Percentiles rank a stretch among this genome's conserved stretches.
Conservation (phyloP, 2,329 filamentous ascomycete species). For the Sporothrix pallida region DNA sequence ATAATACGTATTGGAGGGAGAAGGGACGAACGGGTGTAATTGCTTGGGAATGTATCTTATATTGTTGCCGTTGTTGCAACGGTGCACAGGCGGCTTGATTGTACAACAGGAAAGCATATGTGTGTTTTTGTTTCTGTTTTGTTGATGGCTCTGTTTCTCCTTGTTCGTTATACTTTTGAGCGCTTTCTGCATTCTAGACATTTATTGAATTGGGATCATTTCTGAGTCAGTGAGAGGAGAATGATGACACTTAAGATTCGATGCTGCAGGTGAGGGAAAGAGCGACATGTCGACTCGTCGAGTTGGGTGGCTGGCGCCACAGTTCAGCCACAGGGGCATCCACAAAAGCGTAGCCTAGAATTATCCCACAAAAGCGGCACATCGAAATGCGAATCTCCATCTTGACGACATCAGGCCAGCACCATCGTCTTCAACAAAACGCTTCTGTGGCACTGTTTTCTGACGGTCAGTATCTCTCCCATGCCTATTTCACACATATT, state of each 20-base stretch:
- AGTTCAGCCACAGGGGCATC: constrained; percentile 14
- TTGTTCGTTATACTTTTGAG: not conserved
- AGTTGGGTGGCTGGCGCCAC: not conserved
- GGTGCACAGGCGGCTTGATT: constrained; percentile 20
- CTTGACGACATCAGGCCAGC: not conserved
- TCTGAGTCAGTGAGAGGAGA: not conserved
- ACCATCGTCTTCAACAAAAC: not conserved
- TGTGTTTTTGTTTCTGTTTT: not conserved
- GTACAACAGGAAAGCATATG: constrained; percentile 28
- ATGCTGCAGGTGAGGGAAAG: not conserved
- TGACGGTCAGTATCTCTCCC: not conserved
- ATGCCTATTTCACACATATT: too few relatives aligned
- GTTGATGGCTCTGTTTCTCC: not conserved
- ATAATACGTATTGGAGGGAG: not conserved
- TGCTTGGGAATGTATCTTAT: constrained; percentile 15
- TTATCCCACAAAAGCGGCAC: not conserved
- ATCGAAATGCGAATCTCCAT: not conserved
- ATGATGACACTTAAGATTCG: not conserved
- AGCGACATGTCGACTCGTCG: too few relatives aligned
- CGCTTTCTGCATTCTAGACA: constrained; percentile 1
- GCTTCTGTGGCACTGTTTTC: not conserved
- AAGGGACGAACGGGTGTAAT: not conserved
- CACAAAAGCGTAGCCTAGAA: not conserved
- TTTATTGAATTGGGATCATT: not conserved
- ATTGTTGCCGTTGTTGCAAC: constrained; percentile 7